Evolutionary conservation across 306 rosid genomes (phyloP).

Genomic region (Argentina anserina): DNA sequence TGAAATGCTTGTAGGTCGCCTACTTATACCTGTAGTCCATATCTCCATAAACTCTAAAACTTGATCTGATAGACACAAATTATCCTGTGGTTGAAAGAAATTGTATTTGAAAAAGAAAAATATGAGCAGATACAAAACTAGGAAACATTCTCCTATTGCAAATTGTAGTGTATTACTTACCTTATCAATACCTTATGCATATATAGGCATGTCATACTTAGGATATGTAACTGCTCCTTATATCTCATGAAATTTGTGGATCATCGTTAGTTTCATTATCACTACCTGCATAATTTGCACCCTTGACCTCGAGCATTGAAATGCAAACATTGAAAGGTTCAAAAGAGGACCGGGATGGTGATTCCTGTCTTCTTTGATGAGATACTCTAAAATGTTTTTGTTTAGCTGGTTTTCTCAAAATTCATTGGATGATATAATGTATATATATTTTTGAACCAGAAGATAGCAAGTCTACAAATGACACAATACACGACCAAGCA

Average conservation of each 20-base stretch:
- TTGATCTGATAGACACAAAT: background rate
- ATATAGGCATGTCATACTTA: background rate
- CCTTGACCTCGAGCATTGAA: background rate
- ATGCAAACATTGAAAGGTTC: background rate
- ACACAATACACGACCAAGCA: conserved; percentile 17
- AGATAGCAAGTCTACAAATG: conserved; percentile 29
- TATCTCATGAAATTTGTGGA: background rate
- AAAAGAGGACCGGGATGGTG: background rate
- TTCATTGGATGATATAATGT: background rate
- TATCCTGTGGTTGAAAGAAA: background rate
- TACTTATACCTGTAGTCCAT: background rate
- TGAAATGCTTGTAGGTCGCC: background rate
- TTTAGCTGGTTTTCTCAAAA: conserved; percentile 7
- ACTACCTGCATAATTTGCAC: background rate
- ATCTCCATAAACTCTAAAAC: background rate
- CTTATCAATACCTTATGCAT: background rate
- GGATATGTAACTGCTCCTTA: background rate
- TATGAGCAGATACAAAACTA: background rate
- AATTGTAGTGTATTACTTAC: background rate
- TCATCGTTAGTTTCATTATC: background rate
- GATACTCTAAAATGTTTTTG: background rate
- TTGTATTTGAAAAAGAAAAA: background rate
- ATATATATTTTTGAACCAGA: conserved; percentile 18
- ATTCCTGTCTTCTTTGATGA: background rate
- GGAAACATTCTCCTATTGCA: background rate